A percentile compares a stretch with the other conserved stretches of the same genome.
phyloP scores from a whole-genome alignment of 805 yeast species.

The Saccharomycopsis selenospora region DNA sequence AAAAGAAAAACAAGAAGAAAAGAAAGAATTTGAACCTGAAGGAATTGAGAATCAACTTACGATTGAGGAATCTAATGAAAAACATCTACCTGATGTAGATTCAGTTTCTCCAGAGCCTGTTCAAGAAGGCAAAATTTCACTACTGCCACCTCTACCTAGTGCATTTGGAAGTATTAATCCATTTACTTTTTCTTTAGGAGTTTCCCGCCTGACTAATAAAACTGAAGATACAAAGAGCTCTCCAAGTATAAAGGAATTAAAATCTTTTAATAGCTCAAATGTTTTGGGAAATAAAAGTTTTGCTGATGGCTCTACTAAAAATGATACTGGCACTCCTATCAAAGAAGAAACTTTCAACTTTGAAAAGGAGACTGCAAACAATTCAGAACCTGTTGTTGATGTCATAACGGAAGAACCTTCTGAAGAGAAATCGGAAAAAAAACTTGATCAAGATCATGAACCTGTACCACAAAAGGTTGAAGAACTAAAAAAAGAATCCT shows the following conservation, averaged over 20 bases:
- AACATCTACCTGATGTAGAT: not conserved
- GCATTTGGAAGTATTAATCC: constrained; percentile 2
- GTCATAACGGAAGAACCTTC: too few species aligned
- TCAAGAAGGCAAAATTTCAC: not conserved
- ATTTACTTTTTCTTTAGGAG: not conserved
- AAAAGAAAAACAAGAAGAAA: constrained; percentile 2
- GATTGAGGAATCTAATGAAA: not conserved
- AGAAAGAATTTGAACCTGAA: not conserved
- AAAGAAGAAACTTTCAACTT: too few species aligned
- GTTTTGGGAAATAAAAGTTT: not conserved
- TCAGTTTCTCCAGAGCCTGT: not conserved
- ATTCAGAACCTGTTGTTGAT: too few species aligned
- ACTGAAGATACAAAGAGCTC: constrained; percentile 1
- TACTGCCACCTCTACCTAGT: not conserved
- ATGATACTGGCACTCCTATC: not conserved
- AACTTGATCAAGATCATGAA: constrained; percentile 1
- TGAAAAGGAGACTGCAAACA: too few species aligned
- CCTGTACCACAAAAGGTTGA: constrained; percentile 1
- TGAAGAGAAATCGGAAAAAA: too few species aligned
- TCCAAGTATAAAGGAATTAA: not conserved
- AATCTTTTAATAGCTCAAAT: not conserved
- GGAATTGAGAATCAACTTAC: not conserved
- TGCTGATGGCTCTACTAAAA: not conserved
- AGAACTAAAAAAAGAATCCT: not conserved
- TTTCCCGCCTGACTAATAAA: not conserved